Conservation (phyloP, 257 asterid genomes). For the Scutellaria baicalensis region DNA sequence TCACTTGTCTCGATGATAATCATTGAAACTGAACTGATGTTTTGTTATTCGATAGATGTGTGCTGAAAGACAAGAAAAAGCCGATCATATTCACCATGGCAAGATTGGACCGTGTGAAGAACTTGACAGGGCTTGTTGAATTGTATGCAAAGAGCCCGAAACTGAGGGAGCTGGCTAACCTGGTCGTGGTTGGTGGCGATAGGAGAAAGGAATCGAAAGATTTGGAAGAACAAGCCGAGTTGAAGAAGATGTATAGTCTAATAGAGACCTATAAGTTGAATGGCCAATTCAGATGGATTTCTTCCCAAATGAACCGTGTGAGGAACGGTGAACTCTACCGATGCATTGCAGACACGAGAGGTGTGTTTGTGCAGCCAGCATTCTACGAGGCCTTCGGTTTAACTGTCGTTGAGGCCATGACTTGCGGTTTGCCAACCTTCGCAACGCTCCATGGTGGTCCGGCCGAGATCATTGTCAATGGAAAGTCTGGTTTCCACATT, state of each 20-base stretch:
- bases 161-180: conserved; percentile 72
- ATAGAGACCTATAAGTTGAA: conserved; percentile 64
- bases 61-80: conserved; percentile 74
- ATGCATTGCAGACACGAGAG: conserved; percentile 72
- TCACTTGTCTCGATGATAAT: background rate
- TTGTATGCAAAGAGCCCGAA: conserved; percentile 75
- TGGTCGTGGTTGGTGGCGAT: conserved; percentile 93
- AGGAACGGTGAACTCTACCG: conserved; percentile 96
- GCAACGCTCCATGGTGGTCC: conserved; percentile 92
- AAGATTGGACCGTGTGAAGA: conserved; percentile 82
- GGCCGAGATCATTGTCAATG: conserved; percentile 85
- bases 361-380: conserved; percentile 93
- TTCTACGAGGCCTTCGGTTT: conserved; percentile 93
- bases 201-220: conserved; percentile 87
- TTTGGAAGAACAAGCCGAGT: conserved; percentile 90
- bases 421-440: conserved; percentile 90
- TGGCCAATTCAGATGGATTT: conserved; percentile 94
- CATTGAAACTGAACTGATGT: background rate
- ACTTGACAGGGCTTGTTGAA: conserved; percentile 85
- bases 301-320: conserved; percentile 96
- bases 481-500: conserved; percentile 91
- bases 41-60: conserved; percentile 38
- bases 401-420: conserved; percentile 98
- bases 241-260: conserved; percentile 84
- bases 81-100: conserved; percentile 97